Conservation (phyloP, 352 stramenopile species). For the Globisporangium heterothallicum region DNA sequence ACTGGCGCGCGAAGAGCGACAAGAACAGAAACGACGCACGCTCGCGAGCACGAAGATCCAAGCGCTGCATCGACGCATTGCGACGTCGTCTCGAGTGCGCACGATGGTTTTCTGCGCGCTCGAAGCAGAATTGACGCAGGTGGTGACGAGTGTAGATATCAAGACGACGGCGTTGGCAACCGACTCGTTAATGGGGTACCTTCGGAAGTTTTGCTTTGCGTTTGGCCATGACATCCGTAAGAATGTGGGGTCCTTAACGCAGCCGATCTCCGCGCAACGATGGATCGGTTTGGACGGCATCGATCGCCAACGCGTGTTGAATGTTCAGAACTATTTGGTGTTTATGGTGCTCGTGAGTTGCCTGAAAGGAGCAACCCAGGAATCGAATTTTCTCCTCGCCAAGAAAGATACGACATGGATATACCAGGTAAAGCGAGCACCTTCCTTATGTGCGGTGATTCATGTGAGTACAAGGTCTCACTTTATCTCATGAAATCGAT, state of each 20-base stretch:
- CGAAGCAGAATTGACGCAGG: constrained; percentile 32
- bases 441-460: not conserved
- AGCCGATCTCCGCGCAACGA: not conserved
- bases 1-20: constrained; percentile 44
- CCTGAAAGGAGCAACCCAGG: constrained; percentile 19
- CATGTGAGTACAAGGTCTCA: not conserved
- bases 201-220: constrained; percentile 47
- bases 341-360: constrained; percentile 55
- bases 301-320: constrained; percentile 21
- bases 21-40: constrained; percentile 31
- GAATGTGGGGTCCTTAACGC: not conserved
- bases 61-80: constrained; percentile 32
- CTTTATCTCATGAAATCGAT: no score
- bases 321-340: constrained; percentile 55
- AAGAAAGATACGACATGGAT: constrained; percentile 36
- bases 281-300: constrained; percentile 6
- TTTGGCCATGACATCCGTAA: constrained; percentile 12
- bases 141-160: constrained; percentile 25
- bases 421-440: constrained; percentile 21
- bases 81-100: constrained; percentile 18
- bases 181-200: constrained; percentile 16
- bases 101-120: constrained; percentile 30
- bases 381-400: constrained; percentile 21
- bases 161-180: constrained; percentile 25
- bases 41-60: constrained; percentile 50